These are phyloP conservation scores for Xanthoceras sorbifolium DNA, from an alignment of 345 rosid species.

Conservation along the genomic window DNA sequence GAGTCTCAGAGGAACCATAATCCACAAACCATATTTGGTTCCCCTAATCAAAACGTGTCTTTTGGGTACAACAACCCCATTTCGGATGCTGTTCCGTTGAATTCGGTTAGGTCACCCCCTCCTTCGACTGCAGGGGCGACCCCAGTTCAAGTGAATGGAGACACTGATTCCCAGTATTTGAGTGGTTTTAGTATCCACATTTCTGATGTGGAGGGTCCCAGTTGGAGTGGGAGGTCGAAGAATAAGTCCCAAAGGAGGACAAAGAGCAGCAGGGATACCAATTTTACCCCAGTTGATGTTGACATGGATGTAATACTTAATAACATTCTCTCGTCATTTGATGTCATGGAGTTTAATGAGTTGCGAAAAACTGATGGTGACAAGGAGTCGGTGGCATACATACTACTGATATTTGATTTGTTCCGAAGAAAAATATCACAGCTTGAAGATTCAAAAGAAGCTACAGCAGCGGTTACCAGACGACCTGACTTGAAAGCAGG, in stretches of 20 bases:
- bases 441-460: slow-evolving; percentile 48
- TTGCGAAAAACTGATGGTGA: slow-evolving; percentile 50
- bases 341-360: slow-evolving; percentile 26
- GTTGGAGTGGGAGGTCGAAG: slow-evolving; percentile 31
- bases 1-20: slow-evolving; percentile 22
- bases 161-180: slow-evolving; percentile 2
- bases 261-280: slow-evolving; percentile 22
- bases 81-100: slow-evolving; percentile 42
- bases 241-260: slow-evolving; percentile 38
- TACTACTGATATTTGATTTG: slow-evolving; percentile 49
- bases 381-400: slow-evolving; percentile 38
- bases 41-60: background rate
- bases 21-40: background rate
- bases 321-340: slow-evolving; percentile 29
- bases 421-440: slow-evolving; percentile 58
- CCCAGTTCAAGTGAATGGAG: slow-evolving; percentile 24
- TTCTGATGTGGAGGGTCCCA: slow-evolving; percentile 30
- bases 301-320: slow-evolving; percentile 30
- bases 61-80: slow-evolving; percentile 32
- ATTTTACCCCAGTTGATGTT: slow-evolving; percentile 19
- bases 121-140: slow-evolving; percentile 19
- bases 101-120: slow-evolving; percentile 41
- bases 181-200: slow-evolving; percentile 22
- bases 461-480: slow-evolving; percentile 38
- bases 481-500: slow-evolving; percentile 56